Conservation (phyloP, 2,329 filamentous ascomycete species). For the Diaporthe sp. region DNA sequence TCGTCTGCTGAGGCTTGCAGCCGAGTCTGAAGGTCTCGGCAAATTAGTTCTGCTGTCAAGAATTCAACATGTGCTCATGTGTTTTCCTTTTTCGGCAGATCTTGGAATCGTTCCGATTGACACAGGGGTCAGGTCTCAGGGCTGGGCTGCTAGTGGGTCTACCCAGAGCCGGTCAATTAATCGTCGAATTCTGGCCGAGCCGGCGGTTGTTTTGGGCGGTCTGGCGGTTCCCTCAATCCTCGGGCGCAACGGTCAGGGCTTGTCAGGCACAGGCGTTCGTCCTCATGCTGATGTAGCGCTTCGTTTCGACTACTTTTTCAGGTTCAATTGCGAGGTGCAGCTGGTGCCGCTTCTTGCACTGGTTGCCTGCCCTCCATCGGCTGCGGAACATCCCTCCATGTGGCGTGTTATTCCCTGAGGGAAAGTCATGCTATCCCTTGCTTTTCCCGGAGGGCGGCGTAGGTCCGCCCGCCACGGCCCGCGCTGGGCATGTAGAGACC, state of each 20-base stretch:
- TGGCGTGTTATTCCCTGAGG: slow-evolving; percentile 13
- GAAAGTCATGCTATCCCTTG: slow-evolving; percentile 26
- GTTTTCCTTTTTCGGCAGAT: slow-evolving; percentile 19
- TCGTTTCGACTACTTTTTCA: background rate
- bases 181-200: slow-evolving; percentile 28
- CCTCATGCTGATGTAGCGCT: background rate
- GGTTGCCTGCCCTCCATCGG: background rate
- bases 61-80: background rate
- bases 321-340: slow-evolving; percentile 1
- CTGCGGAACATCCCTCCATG: background rate
- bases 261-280: slow-evolving; percentile 28
- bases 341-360: background rate
- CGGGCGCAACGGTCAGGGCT: slow-evolving; percentile 15
- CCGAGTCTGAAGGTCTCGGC: background rate
- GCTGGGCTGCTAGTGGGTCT: slow-evolving; percentile 14
- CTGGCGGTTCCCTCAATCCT: slow-evolving; percentile 25
- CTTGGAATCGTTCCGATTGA: slow-evolving; percentile 32
- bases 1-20: slow-evolving; percentile 24
- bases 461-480: slow-evolving; percentile 2
- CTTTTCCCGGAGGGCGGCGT: slow-evolving; percentile 16
- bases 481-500: background rate
- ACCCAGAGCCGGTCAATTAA: slow-evolving; percentile 27
- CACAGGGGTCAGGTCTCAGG: slow-evolving; percentile 28
- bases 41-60: slow-evolving; percentile 7
- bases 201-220: slow-evolving; percentile 26